Conservation (phyloP, 2,329 filamentous ascomycete genomes). For the Penicillium palitans region DNA sequence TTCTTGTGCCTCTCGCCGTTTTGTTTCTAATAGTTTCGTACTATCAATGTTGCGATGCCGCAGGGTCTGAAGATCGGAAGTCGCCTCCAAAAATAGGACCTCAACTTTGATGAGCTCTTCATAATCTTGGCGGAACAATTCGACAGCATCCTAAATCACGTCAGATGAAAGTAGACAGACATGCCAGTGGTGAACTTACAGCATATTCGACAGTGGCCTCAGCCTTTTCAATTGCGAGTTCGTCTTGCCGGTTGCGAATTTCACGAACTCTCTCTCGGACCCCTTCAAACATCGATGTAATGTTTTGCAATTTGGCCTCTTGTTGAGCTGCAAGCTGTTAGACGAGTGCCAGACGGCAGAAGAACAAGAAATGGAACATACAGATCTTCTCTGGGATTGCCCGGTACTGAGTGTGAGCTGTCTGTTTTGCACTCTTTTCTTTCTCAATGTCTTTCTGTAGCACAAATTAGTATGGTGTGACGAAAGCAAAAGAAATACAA, state of each 20-base stretch:
- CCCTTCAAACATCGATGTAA: constrained; percentile 43
- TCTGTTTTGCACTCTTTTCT: constrained; percentile 69
- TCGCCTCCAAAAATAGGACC: constrained; percentile 73
- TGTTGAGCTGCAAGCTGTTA: constrained; percentile 42
- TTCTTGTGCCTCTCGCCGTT: constrained; percentile 42
- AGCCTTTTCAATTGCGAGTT: constrained; percentile 57
- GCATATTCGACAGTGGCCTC: constrained; percentile 58
- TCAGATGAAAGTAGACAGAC: constrained; percentile 9
- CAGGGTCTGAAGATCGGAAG: constrained; percentile 75
- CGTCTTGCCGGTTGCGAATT: constrained; percentile 58
- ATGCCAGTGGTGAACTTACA: constrained; percentile 37
- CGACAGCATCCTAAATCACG: constrained; percentile 55
- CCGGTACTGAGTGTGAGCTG: constrained; percentile 63
- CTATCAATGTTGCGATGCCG: constrained; percentile 64
- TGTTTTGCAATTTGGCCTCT: constrained; percentile 48
- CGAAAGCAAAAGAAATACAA: not conserved
- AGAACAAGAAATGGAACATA: constrained; percentile 44
- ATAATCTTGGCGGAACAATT: constrained; percentile 62
- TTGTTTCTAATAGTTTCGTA: constrained; percentile 46
- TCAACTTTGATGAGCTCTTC: constrained; percentile 67
- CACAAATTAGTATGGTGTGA: constrained; percentile 14
- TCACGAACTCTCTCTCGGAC: constrained; percentile 52
- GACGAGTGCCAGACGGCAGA: constrained; percentile 6
- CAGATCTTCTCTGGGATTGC: constrained; percentile 71
- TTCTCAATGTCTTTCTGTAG: constrained; percentile 39